phyloP scores from a whole-genome alignment of 768 basidiomycete genomes.

The Jaapia argillacea region DNA sequence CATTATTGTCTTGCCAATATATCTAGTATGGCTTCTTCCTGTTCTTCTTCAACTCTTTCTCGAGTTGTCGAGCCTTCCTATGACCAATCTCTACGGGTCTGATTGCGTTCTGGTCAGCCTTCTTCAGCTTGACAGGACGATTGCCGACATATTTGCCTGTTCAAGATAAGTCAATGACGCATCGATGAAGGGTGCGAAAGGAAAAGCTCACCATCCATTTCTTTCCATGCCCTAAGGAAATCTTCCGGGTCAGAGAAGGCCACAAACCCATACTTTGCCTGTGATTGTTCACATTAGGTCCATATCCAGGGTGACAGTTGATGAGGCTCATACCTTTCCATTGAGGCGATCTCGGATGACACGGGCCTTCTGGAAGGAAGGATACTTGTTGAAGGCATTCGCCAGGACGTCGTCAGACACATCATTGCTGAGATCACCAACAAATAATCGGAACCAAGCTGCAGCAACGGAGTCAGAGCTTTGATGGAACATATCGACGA shows the following conservation, averaged over 20 bases:
- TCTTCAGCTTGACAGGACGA: conserved; percentile 92
- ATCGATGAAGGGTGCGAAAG: neutral
- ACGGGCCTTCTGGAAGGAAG: conserved; percentile 89
- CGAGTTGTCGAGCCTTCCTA: conserved; percentile 83
- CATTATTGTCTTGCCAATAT: neutral
- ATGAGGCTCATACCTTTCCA: conserved; percentile 56
- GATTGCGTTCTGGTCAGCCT: conserved; percentile 81
- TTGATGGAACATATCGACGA: neutral
- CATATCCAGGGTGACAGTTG: conserved; percentile 7
- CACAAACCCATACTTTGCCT: conserved; percentile 97
- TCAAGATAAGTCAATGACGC: conserved; percentile 4
- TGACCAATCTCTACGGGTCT: conserved; percentile 90
- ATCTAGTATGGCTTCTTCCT: conserved; percentile 65
- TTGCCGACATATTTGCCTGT: conserved; percentile 97
- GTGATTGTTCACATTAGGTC: no score
- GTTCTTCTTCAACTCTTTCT: conserved; percentile 88
- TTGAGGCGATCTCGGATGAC: conserved; percentile 93
- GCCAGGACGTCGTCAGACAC: conserved; percentile 92
- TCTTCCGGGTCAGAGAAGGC: conserved; percentile 98
- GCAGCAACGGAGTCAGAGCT: conserved; percentile 6
- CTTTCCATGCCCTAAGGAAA: conserved; percentile 97
- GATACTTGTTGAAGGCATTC: conserved; percentile 88
- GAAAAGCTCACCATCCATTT: conserved; percentile 82
- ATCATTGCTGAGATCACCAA: conserved; percentile 96
- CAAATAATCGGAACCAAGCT: conserved; percentile 98